Percentiles rank a stretch among this genome's conserved stretches.
These are phyloP conservation scores for Fusarium kyushuense DNA, from an alignment of 2,329 filamentous ascomycete species.

Conservation along the genomic window DNA sequence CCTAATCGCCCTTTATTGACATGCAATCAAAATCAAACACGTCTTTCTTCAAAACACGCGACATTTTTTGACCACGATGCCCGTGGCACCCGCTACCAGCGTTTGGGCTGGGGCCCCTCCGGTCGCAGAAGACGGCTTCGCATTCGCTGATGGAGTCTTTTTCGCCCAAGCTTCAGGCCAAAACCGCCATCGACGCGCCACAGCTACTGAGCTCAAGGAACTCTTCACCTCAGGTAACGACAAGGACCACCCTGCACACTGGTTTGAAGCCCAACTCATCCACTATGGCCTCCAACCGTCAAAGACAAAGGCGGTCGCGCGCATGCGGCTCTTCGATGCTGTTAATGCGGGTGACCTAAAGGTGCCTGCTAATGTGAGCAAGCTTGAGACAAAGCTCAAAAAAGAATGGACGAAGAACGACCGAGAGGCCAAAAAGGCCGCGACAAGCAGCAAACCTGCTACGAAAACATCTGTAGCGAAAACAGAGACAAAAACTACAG, in stretches of 20 bases:
- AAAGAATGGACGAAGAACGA: constrained; percentile 67
- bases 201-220: constrained; percentile 57
- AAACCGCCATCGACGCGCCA: constrained; percentile 61
- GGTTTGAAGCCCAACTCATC: constrained; percentile 71
- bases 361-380: constrained; percentile 62
- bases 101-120: constrained; percentile 37
- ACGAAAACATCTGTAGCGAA: not conserved
- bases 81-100: constrained; percentile 8
- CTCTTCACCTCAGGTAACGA: constrained; percentile 58
- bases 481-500: constrained; percentile 1
- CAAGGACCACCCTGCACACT: constrained; percentile 67
- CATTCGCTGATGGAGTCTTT: constrained; percentile 57
- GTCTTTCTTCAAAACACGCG: not conserved
- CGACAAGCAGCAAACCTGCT: not conserved
- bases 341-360: constrained; percentile 61
- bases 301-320: constrained; percentile 69
- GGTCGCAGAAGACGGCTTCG: constrained; percentile 54
- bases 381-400: constrained; percentile 66
- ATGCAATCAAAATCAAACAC: not conserved
- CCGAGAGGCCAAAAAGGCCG: constrained; percentile 59
- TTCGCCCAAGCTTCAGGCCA: constrained; percentile 58
- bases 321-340: constrained; percentile 69
- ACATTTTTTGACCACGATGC: not conserved
- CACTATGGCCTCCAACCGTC: constrained; percentile 71
- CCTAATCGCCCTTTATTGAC: not conserved